Conservation (phyloP, 371 early-diverging fungal species). For the Mortierella sp. region DNA sequence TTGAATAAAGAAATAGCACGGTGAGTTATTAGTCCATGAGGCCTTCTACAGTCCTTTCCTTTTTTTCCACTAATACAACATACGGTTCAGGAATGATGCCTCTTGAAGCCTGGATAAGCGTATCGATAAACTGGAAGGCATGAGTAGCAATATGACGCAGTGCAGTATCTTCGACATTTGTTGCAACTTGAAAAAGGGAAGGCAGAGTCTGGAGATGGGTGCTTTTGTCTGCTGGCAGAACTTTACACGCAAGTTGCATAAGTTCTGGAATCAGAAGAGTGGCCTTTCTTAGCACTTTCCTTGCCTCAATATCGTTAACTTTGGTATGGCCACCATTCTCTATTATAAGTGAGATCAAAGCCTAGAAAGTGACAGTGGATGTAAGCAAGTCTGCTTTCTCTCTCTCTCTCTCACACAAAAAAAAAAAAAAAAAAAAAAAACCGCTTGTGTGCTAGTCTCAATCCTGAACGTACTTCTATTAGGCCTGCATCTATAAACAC, state of each 20-base stretch:
- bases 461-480: conserved; percentile 67
- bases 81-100: conserved; percentile 49
- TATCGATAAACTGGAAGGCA: conserved; percentile 83
- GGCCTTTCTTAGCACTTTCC: conserved; percentile 63
- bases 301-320: conserved; percentile 15
- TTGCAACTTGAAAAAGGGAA: conserved; percentile 80
- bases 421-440: neutral
- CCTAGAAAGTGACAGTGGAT: conserved; percentile 23
- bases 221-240: conserved; percentile 65
- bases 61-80: neutral
- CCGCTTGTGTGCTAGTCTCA: neutral
- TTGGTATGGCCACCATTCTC: conserved; percentile 24
- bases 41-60: neutral
- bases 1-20: neutral
- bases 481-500: conserved; percentile 87
- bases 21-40: neutral
- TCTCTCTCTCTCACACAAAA: too few relatives aligned
- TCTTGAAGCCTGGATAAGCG: conserved; percentile 55
- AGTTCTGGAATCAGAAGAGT: conserved; percentile 83
- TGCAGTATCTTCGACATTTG: conserved; percentile 81
- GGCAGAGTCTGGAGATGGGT: conserved; percentile 70
- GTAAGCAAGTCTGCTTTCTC: neutral
- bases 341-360: conserved; percentile 64
- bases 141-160: conserved; percentile 82
- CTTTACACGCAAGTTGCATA: conserved; percentile 76